phyloP scores from a whole-genome alignment of 306 rosid genomes.

The Cucurbita argyrosperma region DNA sequence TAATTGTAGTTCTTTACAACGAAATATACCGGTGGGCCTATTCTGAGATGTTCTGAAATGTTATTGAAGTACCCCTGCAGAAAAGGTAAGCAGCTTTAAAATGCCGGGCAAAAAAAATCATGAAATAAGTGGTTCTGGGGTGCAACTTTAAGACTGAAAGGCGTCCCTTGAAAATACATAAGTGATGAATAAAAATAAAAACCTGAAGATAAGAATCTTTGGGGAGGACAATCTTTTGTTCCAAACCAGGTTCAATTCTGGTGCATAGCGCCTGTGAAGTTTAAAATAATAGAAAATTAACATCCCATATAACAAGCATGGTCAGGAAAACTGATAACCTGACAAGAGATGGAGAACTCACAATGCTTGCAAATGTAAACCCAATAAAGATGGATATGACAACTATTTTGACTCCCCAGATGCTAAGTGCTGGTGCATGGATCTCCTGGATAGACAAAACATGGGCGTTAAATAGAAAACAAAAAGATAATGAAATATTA shows the following conservation, averaged over 20 bases:
- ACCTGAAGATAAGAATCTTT: conserved; percentile 97
- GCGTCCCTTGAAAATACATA: neutral
- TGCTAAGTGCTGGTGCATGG: conserved; percentile 84
- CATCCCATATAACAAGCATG: conserved; percentile 2
- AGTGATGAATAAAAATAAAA: neutral
- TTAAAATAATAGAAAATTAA: conserved; percentile 4
- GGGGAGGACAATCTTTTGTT: conserved; percentile 91
- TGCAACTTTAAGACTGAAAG: no score
- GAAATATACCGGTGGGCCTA: conserved; percentile 92
- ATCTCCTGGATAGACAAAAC: conserved; percentile 45
- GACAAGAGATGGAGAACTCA: conserved; percentile 26
- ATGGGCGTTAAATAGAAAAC: neutral
- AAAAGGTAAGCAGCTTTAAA: conserved; percentile 14
- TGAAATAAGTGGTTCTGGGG: neutral
- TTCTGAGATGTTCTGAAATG: conserved; percentile 75
- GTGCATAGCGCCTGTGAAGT: conserved; percentile 66
- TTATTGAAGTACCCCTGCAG: conserved; percentile 87
- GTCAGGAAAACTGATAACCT: conserved; percentile 9
- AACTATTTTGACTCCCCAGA: conserved; percentile 74
- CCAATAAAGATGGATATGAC: conserved; percentile 64
- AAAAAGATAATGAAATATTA: neutral
- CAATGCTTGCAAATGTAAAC: conserved; percentile 81
- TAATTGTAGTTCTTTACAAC: conserved; percentile 90
- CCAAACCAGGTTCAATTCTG: conserved; percentile 91
- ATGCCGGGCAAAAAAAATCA: conserved; percentile 1